Base-by-base conservation (phyloP, 2,329 filamentous ascomycete genomes). In the Sporothrix curviconia region DNA sequence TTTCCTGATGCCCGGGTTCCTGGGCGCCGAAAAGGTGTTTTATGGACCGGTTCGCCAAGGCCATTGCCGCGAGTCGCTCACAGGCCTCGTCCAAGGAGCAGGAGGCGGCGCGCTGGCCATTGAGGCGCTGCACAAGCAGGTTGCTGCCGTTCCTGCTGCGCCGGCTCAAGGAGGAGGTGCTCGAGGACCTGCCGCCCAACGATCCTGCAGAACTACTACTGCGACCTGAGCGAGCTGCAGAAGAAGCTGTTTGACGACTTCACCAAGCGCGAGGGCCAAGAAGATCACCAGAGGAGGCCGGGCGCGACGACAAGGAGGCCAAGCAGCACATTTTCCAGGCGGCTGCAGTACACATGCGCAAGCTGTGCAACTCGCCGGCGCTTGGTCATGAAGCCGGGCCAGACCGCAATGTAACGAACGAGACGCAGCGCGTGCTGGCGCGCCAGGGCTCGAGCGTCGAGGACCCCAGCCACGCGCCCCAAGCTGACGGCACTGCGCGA, bases 281-380 rank as follows among this genome's bases (percentile, higher is more conserved):
- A 88, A 90, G 62, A 81, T 99, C 34, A 84, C 89, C 43, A n/a
- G 84, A 90, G 30, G 90, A 95, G 68, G 90, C 92, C 12, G 86
- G 87, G 14, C 85, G 85, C 28, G 85, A 88, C 28, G 92, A 96
- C 68, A 95, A 95, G 69, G 90, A 95, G 61, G 86, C 91, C 63
- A 99, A 99, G 71, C 89, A 95, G 70, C 94, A 99, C 71, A 99
- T 99, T 64, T 99, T 99, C 87, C 92, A 97, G 71, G 94, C 95
- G n/a, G 4, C 75, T 99, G 44, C 95, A 99, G 70, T 99, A 99
- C n/a, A n/a, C 74, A 99, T 99, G 95, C 90, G 95, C 60, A 97
- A 97, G 75, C 83, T 99, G 6, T 99, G 94, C 80, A 99, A 99
- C 70, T 96, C 94, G 3, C 94, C 94, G 0, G 91, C 94, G 0